phyloP scores from a whole-genome alignment of 306 rosid species.

The Pyrus bretschneideri region DNA sequence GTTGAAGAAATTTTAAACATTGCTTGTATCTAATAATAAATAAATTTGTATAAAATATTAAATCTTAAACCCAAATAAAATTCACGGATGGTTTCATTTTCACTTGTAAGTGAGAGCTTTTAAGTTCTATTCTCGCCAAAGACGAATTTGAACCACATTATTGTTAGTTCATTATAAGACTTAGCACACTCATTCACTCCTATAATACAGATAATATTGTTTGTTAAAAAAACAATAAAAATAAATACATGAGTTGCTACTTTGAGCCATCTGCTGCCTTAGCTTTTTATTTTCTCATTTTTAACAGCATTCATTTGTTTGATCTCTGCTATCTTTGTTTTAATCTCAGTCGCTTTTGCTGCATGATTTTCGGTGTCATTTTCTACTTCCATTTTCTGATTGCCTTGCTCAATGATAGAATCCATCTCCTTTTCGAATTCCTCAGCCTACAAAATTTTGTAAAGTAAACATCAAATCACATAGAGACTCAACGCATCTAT shows the following conservation, averaged over 20 bases:
- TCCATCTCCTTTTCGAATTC: conserved; percentile 25
- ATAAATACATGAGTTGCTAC: not conserved
- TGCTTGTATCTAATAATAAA: too few species aligned
- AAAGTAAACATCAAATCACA: not conserved
- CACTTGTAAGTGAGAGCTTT: too few species aligned
- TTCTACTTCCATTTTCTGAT: not conserved
- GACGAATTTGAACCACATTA: too few species aligned
- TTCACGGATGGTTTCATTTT: too few species aligned
- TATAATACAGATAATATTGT: too few species aligned
- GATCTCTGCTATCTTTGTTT: not conserved
- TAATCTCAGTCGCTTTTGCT: not conserved
- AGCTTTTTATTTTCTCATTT: not conserved
- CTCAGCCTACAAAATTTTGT: conserved; percentile 33
- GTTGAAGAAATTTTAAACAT: too few species aligned
- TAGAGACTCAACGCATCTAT: too few species aligned
- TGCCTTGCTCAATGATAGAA: conserved; percentile 14
- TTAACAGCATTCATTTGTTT: not conserved
- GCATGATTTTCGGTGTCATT: not conserved
- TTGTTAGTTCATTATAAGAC: too few species aligned
- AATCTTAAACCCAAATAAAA: not conserved
- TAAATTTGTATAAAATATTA: too few species aligned
- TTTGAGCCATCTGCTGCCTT: not conserved
- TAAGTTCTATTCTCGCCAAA: too few species aligned
- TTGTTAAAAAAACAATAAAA: not conserved
- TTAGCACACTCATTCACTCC: too few species aligned